These are phyloP conservation scores for Zymoseptoria brevis DNA, from an alignment of 2,329 filamentous ascomycete species.

Conservation along the genomic window DNA sequence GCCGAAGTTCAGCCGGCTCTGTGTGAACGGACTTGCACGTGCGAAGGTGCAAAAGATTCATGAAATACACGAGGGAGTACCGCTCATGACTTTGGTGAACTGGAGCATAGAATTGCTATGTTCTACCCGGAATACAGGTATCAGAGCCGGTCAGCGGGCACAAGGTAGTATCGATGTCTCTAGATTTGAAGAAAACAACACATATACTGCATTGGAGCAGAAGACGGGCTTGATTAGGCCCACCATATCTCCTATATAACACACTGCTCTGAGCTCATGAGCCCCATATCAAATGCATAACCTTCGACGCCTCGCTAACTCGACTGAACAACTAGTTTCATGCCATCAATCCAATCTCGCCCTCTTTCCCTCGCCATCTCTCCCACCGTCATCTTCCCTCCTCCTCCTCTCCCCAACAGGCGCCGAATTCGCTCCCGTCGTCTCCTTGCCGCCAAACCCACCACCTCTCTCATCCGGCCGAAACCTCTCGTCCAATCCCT, in stretches of 20 bases:
- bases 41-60: background rate
- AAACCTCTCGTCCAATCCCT: constrained; percentile 58
- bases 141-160: too few relatives aligned
- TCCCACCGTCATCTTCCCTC: constrained; percentile 32
- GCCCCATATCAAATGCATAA: background rate
- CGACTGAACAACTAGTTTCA: background rate
- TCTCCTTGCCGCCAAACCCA: constrained; percentile 35
- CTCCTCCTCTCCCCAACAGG: constrained; percentile 57
- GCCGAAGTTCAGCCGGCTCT: background rate
- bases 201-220: too few relatives aligned
- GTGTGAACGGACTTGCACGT: background rate
- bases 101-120: too few relatives aligned
- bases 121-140: too few relatives aligned
- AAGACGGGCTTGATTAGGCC: background rate
- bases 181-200: too few relatives aligned
- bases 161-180: too few relatives aligned
- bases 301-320: constrained; percentile 14
- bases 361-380: constrained; percentile 39
- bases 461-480: constrained; percentile 50
- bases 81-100: too few relatives aligned
- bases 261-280: background rate
- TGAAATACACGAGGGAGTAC: background rate
- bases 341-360: constrained; percentile 32
- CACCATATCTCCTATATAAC: background rate
- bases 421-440: constrained; percentile 61